These are phyloP conservation scores for Raphanus raphanistrum DNA, from an alignment of 345 rosid genomes.

Conservation along the genomic window DNA sequence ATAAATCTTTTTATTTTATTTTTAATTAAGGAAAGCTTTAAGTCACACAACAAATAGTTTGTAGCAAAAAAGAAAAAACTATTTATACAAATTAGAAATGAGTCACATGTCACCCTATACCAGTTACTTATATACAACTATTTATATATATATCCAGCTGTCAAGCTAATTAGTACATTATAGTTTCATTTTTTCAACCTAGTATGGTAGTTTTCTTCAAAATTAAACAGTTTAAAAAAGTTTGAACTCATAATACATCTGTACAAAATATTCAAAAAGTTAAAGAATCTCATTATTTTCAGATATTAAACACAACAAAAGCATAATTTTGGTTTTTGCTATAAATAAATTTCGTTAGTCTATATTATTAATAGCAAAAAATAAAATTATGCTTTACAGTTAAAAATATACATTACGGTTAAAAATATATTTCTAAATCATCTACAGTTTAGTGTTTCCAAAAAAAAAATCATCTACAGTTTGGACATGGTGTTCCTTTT, in stretches of 20 bases:
- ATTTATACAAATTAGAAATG: neutral
- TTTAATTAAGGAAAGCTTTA: neutral
- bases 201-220: neutral
- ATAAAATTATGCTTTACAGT: too few species aligned
- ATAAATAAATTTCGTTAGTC: too few species aligned
- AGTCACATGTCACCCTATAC: slow-evolving; percentile 8
- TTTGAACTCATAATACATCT: neutral
- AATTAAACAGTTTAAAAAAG: neutral
- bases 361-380: too few species aligned
- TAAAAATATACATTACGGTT: too few species aligned
- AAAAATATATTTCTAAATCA: too few species aligned
- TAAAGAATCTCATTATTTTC: neutral
- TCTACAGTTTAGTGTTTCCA: too few species aligned
- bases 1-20: neutral
- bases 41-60: neutral
- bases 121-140: neutral
- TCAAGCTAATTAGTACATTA: neutral
- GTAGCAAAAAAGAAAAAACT: too few species aligned
- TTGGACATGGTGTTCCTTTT: neutral
- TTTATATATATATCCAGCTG: neutral
- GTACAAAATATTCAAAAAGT: neutral
- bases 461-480: too few species aligned
- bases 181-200: neutral
- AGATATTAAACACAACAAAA: slow-evolving; percentile 8
- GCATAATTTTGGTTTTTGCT: neutral